phyloP scores from a whole-genome alignment of 805 yeast species.

The Candida bentonensis region DNA sequence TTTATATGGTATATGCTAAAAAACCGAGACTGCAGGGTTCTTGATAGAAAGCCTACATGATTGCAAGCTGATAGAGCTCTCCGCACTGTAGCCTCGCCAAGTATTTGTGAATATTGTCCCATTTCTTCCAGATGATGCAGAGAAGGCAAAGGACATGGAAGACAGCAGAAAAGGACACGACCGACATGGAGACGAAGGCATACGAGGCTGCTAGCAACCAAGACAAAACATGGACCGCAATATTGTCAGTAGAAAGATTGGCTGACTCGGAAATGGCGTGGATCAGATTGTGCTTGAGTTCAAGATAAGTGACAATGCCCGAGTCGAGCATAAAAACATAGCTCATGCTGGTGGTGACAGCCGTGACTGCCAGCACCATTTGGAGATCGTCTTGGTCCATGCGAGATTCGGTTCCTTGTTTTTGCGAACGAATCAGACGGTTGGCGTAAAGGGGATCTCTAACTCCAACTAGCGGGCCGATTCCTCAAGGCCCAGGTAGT shows the following conservation, averaged over 20 bases:
- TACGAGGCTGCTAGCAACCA: constrained; percentile 2
- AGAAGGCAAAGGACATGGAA: constrained; percentile 12
- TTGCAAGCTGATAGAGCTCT: background rate
- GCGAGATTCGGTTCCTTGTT: background rate
- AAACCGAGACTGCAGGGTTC: background rate
- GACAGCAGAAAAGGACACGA: constrained; percentile 10
- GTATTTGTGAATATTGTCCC: constrained; percentile 8
- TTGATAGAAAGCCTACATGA: background rate
- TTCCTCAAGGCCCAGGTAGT: too few species aligned
- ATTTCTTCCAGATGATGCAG: constrained; percentile 10
- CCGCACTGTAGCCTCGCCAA: constrained; percentile 1
- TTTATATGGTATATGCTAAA: too few species aligned
- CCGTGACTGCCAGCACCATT: background rate
- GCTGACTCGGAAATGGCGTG: background rate
- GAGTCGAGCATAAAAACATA: background rate
- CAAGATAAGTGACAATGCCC: background rate
- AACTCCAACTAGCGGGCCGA: too few species aligned
- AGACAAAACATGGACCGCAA: background rate
- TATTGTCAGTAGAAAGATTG: background rate
- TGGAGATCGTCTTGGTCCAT: constrained; percentile 1
- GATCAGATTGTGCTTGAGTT: background rate
- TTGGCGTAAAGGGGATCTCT: too few species aligned
- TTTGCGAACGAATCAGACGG: too few species aligned
- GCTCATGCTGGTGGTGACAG: background rate
- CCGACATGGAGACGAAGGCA: constrained; percentile 4